These are phyloP conservation scores for Kodamaea neixiangensis DNA, from an alignment of 805 yeast genomes.

Conservation along the genomic window DNA sequence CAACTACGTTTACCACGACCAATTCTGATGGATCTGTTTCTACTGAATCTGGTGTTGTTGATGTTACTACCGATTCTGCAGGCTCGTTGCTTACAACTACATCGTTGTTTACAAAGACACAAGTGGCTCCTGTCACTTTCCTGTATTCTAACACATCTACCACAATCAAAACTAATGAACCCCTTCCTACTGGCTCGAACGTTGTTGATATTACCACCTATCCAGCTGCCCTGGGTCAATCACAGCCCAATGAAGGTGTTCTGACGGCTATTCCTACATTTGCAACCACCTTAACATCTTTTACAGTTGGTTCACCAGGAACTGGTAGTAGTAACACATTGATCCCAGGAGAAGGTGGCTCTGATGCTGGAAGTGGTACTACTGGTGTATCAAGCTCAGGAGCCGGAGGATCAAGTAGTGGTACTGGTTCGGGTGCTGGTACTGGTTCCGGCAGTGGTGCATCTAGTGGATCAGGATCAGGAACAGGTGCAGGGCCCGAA, in stretches of 20 bases:
- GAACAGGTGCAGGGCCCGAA: no score
- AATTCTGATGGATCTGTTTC: conserved; percentile 5
- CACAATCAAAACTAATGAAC: conserved; percentile 8
- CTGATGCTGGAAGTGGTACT: no score
- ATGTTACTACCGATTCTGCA: conserved; percentile 19
- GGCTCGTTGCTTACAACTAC: conserved; percentile 17
- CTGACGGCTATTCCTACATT: conserved; percentile 17
- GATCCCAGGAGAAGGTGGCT: no score
- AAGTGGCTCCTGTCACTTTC: conserved; percentile 8
- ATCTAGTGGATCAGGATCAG: not conserved
- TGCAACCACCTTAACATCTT: no score
- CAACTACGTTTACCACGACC: conserved; percentile 5
- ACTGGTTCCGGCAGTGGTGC: conserved; percentile 3
- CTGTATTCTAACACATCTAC: conserved; percentile 19
- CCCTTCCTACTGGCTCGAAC: conserved; percentile 17
- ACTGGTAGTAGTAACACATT: no score
- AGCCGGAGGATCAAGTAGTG: no score
- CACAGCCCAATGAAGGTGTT: no score
- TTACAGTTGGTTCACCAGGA: no score
- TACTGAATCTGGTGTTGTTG: conserved; percentile 3
- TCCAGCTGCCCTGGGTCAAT: no score
- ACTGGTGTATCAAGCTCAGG: no score
- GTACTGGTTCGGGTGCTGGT: not conserved
- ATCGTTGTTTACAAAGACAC: conserved; percentile 6
- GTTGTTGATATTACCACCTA: conserved; percentile 21